Evolutionary conservation across 78 protist genomes (phyloP), one percentile per base, ranked within the genome.

Genomic region (Thecamonas trahens): DNA sequence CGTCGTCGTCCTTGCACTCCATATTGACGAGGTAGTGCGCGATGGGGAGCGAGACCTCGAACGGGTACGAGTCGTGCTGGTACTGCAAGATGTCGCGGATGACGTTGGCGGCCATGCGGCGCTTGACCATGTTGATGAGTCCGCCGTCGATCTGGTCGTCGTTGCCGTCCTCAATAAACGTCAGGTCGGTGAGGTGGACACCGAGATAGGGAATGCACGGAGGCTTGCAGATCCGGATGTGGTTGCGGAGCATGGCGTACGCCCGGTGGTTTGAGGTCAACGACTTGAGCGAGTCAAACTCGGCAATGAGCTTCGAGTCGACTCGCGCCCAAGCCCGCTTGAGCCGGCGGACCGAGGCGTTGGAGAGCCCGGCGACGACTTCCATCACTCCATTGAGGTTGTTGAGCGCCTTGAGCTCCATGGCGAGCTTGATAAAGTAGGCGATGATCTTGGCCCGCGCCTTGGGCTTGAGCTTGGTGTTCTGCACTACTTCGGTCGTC

Each of bases 141-240:
- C 80, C 80, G 35, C 59, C 69, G 13, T 75, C 80, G 6, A 59
- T n/a, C 15, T 49, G 49, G 44, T 78, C 84, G 7, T 67, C 70
- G 17, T 75, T 58, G 37, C 77, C 84, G 39, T 78, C 84, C n/a
- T 78, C 84, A 22, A 78, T 49, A 54, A 78, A 78, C 9, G 84
- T 78, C n/a, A 78, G 50, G 62, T 78, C 84, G 15, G 84, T 78
- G 38, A 68, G 70, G 67, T 78, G 69, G 5, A 78, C 77, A 70
- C 84, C 84, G 0, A 69, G 35, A 39, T 64, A 79, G 70, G 76
- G 79, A 17, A 68, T 7, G 47, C 74, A 67, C 1, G 79, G 79
- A 31, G 77, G 54, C 53, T 61, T 61, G 32, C 55, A 61, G 11
- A 72, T 2, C 7, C 53, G 17, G 17, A 14, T 18, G 11, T 14